These are phyloP conservation scores for Amanita exitialis DNA, from an alignment of 768 basidiomycete genomes.

Conservation along the genomic window DNA sequence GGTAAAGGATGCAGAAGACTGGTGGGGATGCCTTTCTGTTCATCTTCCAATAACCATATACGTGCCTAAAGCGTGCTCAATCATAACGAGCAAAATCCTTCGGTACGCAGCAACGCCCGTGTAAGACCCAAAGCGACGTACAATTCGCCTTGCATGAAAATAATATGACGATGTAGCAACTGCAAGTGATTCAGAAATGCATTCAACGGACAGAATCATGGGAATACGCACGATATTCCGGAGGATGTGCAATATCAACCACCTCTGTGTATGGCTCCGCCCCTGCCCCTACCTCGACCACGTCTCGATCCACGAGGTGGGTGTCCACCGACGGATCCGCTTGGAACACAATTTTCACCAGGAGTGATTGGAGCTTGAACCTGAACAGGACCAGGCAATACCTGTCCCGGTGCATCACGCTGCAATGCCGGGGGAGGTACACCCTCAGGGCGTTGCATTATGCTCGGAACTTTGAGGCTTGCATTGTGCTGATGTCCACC, in stretches of 20 bases:
- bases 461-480: constrained; percentile 2
- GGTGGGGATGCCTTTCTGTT: too few species aligned
- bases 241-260: not conserved
- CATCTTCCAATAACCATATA: too few species aligned
- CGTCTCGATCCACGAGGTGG: constrained; percentile 2
- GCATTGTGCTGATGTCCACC: not conserved
- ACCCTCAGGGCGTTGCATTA: constrained; percentile 7
- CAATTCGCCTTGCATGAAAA: not conserved
- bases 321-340: not conserved
- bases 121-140: not conserved
- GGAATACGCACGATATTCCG: not conserved
- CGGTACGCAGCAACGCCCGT: not conserved
- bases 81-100: not conserved
- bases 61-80: too few species aligned
- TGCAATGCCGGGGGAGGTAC: constrained; percentile 1
- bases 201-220: not conserved
- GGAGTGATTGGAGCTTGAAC: not conserved
- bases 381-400: constrained; percentile 2
- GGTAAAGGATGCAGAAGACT: too few species aligned
- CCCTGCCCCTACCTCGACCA: constrained; percentile 3
- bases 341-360: not conserved
- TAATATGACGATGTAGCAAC: not conserved
- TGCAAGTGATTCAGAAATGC: not conserved
- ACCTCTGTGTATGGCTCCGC: constrained; percentile 1
- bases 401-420: constrained; percentile 1